Percentiles rank a stretch among this genome's conserved stretches.
phyloP scores from a whole-genome alignment of 2,329 filamentous ascomycete genomes.

The Arthrobotrys entomopaga region DNA sequence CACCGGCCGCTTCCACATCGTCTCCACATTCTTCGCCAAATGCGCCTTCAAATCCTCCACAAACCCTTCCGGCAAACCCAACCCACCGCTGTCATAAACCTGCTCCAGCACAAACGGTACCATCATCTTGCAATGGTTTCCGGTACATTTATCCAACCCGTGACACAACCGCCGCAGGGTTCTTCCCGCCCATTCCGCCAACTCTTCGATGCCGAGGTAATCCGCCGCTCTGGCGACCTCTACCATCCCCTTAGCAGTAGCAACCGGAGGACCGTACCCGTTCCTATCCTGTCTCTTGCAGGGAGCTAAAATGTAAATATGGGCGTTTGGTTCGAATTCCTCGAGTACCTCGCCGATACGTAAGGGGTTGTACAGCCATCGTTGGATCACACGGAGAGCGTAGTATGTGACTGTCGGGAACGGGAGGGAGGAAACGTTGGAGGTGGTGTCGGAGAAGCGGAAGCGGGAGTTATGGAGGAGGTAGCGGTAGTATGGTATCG shows the following conservation, averaged over 20 bases:
- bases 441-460: slow-evolving; percentile 32
- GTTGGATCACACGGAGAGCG: slow-evolving; percentile 34
- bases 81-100: slow-evolving; percentile 48
- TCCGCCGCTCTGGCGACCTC: slow-evolving; percentile 57
- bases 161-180: slow-evolving; percentile 55
- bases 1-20: slow-evolving; percentile 50
- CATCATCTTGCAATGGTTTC: slow-evolving; percentile 49
- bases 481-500: slow-evolving; percentile 51
- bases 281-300: slow-evolving; percentile 35
- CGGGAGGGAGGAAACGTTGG: slow-evolving; percentile 31
- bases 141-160: slow-evolving; percentile 53
- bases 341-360: slow-evolving; percentile 39
- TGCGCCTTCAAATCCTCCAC: slow-evolving; percentile 12
- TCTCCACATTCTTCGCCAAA: slow-evolving; percentile 42
- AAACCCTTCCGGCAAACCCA: slow-evolving; percentile 21
- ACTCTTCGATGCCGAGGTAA: slow-evolving; percentile 53
- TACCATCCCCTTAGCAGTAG: slow-evolving; percentile 51
- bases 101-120: slow-evolving; percentile 54
- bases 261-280: slow-evolving; percentile 24
- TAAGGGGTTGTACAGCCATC: slow-evolving; percentile 44
- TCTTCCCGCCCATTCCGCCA: slow-evolving; percentile 55
- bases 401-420: slow-evolving; percentile 38
- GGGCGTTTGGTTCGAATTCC: slow-evolving; percentile 25
- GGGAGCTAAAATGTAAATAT: slow-evolving; percentile 26
- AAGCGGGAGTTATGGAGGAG: slow-evolving; percentile 12